phyloP scores from a whole-genome alignment of 163 green algal species.

The Chlamydomonas reinhardtii region DNA sequence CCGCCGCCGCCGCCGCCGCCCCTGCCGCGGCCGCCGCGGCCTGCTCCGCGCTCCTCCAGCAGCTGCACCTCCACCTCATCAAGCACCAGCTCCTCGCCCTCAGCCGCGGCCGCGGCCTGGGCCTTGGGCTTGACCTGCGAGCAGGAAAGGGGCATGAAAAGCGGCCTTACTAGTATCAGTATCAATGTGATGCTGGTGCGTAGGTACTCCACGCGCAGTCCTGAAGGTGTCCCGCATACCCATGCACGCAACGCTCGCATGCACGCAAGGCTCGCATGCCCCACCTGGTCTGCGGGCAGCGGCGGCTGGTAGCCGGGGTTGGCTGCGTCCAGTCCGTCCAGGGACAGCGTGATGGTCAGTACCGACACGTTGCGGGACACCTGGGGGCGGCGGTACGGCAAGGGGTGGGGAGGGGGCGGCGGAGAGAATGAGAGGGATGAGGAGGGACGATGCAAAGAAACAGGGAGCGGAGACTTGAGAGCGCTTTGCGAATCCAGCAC shows the following conservation, averaged over 20 bases:
- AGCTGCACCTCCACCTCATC: conserved; percentile 46
- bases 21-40: background rate
- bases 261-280: no score
- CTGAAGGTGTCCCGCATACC: no score
- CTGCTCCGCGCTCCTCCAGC: conserved; percentile 14
- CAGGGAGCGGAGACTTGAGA: no score
- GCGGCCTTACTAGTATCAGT: no score
- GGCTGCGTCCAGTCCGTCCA: conserved; percentile 69
- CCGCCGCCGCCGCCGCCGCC: conserved; percentile 1
- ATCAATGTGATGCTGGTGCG: no score
- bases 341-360: conserved; percentile 78
- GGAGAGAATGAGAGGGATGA: no score
- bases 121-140: conserved; percentile 58
- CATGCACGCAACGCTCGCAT: no score
- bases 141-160: background rate
- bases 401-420: no score
- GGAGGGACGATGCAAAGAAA: no score
- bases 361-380: conserved; percentile 72
- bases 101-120: background rate
- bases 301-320: conserved; percentile 85
- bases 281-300: conserved; percentile 77
- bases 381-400: background rate
- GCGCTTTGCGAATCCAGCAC: no score
- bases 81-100: conserved; percentile 8
- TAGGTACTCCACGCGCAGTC: no score